Percentiles rank a stretch among this genome's conserved stretches.
phyloP scores from a whole-genome alignment of 306 rosid genomes.

The Gastrolobium bilobum region DNA sequence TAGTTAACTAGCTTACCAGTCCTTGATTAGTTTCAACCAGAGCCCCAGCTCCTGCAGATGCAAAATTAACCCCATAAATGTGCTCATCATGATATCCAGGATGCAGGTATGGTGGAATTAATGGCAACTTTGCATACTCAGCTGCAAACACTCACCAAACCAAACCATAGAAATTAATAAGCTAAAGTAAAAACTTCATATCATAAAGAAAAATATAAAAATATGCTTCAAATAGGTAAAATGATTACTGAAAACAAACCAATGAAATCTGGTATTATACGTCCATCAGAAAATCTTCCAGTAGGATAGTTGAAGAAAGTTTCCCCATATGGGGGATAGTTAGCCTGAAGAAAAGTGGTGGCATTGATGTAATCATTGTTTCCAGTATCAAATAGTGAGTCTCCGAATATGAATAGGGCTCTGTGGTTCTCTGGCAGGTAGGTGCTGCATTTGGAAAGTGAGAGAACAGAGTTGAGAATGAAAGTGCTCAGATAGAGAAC shows the following conservation, averaged over 20 bases:
- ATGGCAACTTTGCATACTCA: conserved; percentile 58
- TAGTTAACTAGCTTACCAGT: conserved; percentile 36
- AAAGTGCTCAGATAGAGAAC: not conserved
- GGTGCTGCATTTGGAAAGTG: not conserved
- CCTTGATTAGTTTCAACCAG: conserved; percentile 56
- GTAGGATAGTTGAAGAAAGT: conserved; percentile 57
- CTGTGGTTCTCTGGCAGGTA: conserved; percentile 6
- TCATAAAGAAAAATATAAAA: not conserved
- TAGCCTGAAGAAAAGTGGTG: conserved; percentile 36
- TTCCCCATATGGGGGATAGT: conserved; percentile 59
- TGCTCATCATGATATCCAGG: conserved; percentile 38
- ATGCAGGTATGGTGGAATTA: conserved; percentile 53
- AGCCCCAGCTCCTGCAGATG: conserved; percentile 75
- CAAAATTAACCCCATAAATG: conserved; percentile 65
- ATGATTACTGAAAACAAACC: conserved; percentile 41
- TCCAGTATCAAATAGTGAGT: conserved; percentile 69
- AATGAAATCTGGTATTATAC: conserved; percentile 55
- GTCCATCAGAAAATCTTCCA: conserved; percentile 65
- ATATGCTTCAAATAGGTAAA: not conserved
- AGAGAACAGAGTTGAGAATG: not conserved
- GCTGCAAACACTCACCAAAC: conserved; percentile 51
- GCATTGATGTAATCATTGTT: conserved; percentile 63
- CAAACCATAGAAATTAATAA: not conserved
- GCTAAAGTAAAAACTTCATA: not conserved
- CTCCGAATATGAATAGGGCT: conserved; percentile 67